A percentile compares a stretch with the other conserved stretches of the same genome.
Evolutionary conservation across 2,329 filamentous ascomycete genomes (phyloP).

Genomic region (Verticillium nubilum): DNA sequence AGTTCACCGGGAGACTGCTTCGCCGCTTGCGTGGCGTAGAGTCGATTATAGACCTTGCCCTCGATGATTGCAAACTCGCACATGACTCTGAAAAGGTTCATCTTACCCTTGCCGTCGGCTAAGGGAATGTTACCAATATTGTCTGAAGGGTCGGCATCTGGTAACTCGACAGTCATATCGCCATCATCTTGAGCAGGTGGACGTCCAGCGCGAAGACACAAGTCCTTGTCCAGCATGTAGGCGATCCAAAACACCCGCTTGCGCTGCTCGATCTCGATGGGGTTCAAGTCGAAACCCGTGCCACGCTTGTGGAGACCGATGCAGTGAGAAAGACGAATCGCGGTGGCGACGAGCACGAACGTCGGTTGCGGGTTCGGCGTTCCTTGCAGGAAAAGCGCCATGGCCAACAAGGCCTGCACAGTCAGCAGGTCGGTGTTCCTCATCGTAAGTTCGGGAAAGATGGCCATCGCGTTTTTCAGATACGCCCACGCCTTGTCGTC

Average conservation of each 20-base stretch:
- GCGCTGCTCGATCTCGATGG: slow-evolving; percentile 87
- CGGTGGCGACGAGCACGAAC: slow-evolving; percentile 84
- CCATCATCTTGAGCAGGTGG: slow-evolving; percentile 59
- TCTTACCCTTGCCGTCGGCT: slow-evolving; percentile 81
- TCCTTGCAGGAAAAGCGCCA: slow-evolving; percentile 91
- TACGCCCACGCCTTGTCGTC: slow-evolving; percentile 94
- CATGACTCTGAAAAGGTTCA: slow-evolving; percentile 92
- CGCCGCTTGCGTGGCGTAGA: slow-evolving; percentile 89
- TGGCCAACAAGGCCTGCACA: slow-evolving; percentile 88
- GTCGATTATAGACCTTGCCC: slow-evolving; percentile 84
- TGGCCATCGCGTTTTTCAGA: slow-evolving; percentile 92
- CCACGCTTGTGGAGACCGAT: slow-evolving; percentile 94
- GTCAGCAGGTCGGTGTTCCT: slow-evolving; percentile 92
- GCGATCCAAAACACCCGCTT: slow-evolving; percentile 63
- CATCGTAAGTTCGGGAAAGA: slow-evolving; percentile 89
- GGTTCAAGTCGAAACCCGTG: slow-evolving; percentile 87
- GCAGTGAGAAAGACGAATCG: slow-evolving; percentile 84
- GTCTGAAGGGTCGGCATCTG: slow-evolving; percentile 83
- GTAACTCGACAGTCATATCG: slow-evolving; percentile 91
- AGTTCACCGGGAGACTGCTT: slow-evolving; percentile 91
- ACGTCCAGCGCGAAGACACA: slow-evolving; percentile 53
- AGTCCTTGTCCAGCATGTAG: slow-evolving; percentile 60
- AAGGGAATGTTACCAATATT: slow-evolving; percentile 93
- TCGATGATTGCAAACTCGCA: slow-evolving; percentile 89
- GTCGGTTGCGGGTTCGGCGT: slow-evolving; percentile 95